These are phyloP conservation scores for Anacardium occidentale DNA, from an alignment of 345 rosid genomes.

Conservation along the genomic window DNA sequence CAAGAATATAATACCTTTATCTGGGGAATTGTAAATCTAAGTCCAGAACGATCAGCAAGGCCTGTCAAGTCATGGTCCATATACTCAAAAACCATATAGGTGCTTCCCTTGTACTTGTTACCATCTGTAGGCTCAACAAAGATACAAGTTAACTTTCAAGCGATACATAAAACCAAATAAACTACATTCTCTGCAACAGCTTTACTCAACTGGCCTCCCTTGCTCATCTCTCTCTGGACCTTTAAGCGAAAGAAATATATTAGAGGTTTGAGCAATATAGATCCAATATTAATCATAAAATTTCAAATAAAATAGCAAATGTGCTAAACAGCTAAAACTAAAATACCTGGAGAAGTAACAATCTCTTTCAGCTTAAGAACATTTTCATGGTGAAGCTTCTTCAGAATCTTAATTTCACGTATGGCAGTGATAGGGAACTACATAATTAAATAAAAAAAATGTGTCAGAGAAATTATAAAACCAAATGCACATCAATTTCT, in stretches of 20 bases:
- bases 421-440: conserved; percentile 60
- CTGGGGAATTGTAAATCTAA: conserved; percentile 88
- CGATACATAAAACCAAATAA: background rate
- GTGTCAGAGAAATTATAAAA: background rate
- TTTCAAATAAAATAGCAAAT: background rate
- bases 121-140: conserved; percentile 52
- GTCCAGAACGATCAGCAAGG: conserved; percentile 92
- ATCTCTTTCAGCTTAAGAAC: conserved; percentile 52
- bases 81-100: conserved; percentile 97
- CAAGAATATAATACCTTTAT: conserved; percentile 60
- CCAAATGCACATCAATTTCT: background rate
- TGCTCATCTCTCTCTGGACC: conserved; percentile 93
- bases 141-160: conserved; percentile 9
- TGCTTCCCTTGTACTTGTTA: conserved; percentile 90
- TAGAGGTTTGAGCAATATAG: background rate
- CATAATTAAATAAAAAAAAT: background rate
- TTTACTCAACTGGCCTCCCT: conserved; percentile 74
- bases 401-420: conserved; percentile 49
- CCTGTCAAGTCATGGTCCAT: conserved; percentile 99
- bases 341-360: conserved; percentile 44
- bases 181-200: background rate
- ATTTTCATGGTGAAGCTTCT: conserved; percentile 55
- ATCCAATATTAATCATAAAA: background rate
- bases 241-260: conserved; percentile 17
- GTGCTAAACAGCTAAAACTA: conserved; percentile 4